Percentiles rank a stretch among this genome's conserved stretches.
Conservation (phyloP, 179 eudicot species). For the Monotropa hypopitys region DNA sequence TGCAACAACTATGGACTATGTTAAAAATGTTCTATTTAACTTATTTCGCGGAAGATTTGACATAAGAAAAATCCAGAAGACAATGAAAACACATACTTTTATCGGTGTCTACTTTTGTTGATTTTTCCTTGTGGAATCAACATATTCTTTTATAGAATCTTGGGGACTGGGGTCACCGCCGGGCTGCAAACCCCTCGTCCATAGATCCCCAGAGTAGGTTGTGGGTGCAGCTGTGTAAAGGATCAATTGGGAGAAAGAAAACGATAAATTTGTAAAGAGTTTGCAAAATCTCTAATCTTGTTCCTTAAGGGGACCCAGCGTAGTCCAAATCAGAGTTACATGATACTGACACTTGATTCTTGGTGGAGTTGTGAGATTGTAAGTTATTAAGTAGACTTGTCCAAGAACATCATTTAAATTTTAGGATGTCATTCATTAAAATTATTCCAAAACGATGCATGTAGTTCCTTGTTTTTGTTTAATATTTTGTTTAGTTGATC, state of each 20-base stretch:
- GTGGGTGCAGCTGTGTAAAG: neutral
- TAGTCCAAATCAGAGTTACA: neutral
- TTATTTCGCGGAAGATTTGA: neutral
- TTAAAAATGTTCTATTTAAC: neutral
- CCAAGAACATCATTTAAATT: too few relatives aligned
- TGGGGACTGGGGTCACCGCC: too few relatives aligned
- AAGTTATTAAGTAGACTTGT: neutral
- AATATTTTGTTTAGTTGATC: neutral
- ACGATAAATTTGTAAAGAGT: neutral
- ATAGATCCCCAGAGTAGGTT: neutral
- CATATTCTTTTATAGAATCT: neutral
- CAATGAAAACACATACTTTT: neutral
- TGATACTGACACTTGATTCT: neutral
- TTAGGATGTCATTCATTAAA: neutral
- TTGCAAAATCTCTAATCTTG: neutral
- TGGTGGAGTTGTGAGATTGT: neutral
- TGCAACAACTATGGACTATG: too few relatives aligned
- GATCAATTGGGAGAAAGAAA: neutral
- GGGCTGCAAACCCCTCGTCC: neutral
- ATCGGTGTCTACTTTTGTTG: neutral
- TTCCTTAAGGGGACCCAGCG: neutral
- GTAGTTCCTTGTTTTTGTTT: neutral
- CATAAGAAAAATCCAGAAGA: neutral
- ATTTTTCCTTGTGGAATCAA: neutral
- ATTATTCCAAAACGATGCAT: neutral